Conservation (phyloP, 257 asterid species). For the Lycium barbarum region DNA sequence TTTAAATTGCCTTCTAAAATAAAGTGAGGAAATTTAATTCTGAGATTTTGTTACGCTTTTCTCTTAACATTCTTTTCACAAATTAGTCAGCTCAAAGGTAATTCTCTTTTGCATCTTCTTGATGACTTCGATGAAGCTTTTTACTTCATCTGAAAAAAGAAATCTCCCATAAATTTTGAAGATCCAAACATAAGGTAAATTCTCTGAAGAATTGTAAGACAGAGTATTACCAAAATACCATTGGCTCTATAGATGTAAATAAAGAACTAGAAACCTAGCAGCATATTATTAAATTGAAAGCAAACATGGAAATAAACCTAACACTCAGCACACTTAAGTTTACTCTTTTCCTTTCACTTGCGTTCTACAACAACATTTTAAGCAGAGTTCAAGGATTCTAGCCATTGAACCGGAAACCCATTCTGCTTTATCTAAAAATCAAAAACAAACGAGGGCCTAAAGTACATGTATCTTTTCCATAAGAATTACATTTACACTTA, state of each 20-base stretch:
- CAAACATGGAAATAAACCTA: neutral
- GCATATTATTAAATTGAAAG: neutral
- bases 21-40: conserved; percentile 1
- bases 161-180: neutral
- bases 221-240: neutral
- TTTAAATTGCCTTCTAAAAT: conserved; percentile 5
- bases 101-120: conserved; percentile 2
- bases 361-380: neutral
- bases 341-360: neutral
- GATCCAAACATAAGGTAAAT: neutral
- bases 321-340: neutral
- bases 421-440: neutral
- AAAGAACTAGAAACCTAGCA: neutral
- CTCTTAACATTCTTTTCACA: neutral
- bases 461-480: neutral
- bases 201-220: neutral
- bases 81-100: neutral
- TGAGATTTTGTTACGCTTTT: conserved; percentile 3
- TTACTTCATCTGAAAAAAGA: neutral
- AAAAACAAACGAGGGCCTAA: neutral
- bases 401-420: neutral
- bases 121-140: neutral
- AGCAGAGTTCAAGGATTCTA: neutral
- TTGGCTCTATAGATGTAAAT: neutral
- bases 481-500: neutral